These are phyloP conservation scores for Aspergillus brasiliensis DNA, from an alignment of 2,329 filamentous ascomycete genomes.

Conservation along the genomic window DNA sequence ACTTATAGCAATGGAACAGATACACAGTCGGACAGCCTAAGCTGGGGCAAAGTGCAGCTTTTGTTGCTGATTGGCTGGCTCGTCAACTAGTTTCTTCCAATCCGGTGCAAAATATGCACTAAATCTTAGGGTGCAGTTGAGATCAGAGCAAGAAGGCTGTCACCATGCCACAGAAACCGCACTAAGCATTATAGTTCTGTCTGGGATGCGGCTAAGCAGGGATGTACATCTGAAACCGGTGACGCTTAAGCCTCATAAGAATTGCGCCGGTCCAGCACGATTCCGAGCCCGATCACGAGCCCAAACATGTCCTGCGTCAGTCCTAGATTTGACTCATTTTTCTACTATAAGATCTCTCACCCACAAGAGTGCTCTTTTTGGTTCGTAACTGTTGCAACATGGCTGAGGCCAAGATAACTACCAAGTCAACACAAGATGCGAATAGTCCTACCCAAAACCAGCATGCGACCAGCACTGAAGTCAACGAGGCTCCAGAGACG, in stretches of 20 bases:
- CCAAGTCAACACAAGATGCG: neutral
- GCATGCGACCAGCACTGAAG: neutral
- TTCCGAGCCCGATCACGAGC: too few species aligned
- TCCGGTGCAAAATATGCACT: too few species aligned
- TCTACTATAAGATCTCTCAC: neutral
- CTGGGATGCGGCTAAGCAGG: neutral
- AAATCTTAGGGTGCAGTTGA: too few species aligned
- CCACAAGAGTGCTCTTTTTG: neutral
- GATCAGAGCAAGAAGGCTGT: too few species aligned
- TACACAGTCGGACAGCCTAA: too few species aligned
- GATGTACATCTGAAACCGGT: neutral
- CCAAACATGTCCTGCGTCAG: neutral
- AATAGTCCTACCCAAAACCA: neutral
- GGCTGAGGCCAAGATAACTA: neutral
- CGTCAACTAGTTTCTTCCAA: too few species aligned
- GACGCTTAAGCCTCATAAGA: neutral
- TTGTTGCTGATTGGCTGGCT: too few species aligned
- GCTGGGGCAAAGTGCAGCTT: too few species aligned
- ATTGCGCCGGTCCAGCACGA: neutral
- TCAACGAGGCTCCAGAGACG: neutral
- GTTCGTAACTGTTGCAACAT: neutral
- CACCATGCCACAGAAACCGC: too few species aligned
- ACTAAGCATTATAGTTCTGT: neutral
- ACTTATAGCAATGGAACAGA: too few species aligned
- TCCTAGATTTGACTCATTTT: neutral